Base-by-base conservation (phyloP, 1,139 yeast genomes). In the Magnusiomyces tetraspermus region DNA sequence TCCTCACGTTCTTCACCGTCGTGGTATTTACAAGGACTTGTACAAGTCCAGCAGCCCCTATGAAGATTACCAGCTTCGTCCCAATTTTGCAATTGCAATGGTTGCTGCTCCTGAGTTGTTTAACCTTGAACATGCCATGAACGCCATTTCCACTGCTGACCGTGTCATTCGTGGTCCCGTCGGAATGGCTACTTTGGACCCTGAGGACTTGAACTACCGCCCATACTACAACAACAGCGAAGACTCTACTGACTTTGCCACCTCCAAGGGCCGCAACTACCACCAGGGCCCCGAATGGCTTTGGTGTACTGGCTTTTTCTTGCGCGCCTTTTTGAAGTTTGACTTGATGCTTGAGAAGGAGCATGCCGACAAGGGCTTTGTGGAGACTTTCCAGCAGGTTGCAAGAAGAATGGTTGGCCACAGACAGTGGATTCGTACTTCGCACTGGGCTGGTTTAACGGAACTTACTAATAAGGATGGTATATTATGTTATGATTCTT, bases 261-360 rank as follows among this genome's bases (percentile, higher is more conserved):
- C 97, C 0, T 76, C 97, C 4, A 89, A 89, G 69, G 98, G 98
- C 21, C 78, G 97, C 63, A 92, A 92, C 69, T 92, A 92, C 67
- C 98, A 92, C 68, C 97, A 92, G 70, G 98, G 98, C 1, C 98
- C 98, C 1, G 98, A 92, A 67, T 92, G 98, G 98, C 83, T 86
- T 23, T 92, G 97, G 97, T 80, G 83, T 57, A 76, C 77, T 41
- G 98, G 98, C 1, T 89, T 80, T 69, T 90, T 87, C 66, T 70
- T 92, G 60, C 77, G 97, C 57, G 96, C 97, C 0, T 82, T 75
- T 64, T 60, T 71, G 44, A 67, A 71, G 51, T 81, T 85, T 67
- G 80, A 81, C 59, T 69, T 74, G 53, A 60, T 67, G 30, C 71
- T 71, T 10, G 67, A 66, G 41, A 52, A 56, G 38, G 50, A 58